Conservation (phyloP, 805 yeast species). For the Metschnikowia arizonensis region DNA sequence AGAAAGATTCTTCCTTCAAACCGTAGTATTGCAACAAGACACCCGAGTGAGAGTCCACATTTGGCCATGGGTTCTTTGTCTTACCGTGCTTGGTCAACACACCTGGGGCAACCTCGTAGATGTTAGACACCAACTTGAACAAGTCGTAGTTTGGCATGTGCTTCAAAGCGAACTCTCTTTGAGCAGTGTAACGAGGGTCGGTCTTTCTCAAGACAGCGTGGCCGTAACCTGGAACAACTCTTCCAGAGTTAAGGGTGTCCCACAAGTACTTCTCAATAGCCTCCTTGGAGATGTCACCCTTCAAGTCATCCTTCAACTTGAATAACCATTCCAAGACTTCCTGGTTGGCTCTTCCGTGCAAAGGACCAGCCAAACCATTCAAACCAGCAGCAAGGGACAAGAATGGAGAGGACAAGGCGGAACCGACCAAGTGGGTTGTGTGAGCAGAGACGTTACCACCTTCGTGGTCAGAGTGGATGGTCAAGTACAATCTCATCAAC, state of each 20-base stretch:
- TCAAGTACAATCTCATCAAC: slow-evolving; percentile 66
- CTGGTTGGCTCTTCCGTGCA: slow-evolving; percentile 83
- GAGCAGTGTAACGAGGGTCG: slow-evolving; percentile 77
- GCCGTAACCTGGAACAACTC: slow-evolving; percentile 86
- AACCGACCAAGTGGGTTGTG: slow-evolving; percentile 77
- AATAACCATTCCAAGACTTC: slow-evolving; percentile 75
- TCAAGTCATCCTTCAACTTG: slow-evolving; percentile 58
- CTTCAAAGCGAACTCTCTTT: slow-evolving; percentile 62
- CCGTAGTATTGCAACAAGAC: slow-evolving; percentile 79
- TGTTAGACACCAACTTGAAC: slow-evolving; percentile 61
- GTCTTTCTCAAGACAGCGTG: slow-evolving; percentile 83
- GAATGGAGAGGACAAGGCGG: slow-evolving; percentile 74
- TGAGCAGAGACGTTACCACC: slow-evolving; percentile 85
- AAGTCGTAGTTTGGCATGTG: slow-evolving; percentile 59
- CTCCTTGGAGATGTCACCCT: slow-evolving; percentile 52
- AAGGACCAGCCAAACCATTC: slow-evolving; percentile 81
- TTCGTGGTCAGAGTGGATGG: slow-evolving; percentile 77
- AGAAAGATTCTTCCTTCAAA: slow-evolving; percentile 64
- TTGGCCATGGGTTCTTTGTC: slow-evolving; percentile 83
- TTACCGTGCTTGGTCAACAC: slow-evolving; percentile 76
- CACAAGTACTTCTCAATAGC: slow-evolving; percentile 66
- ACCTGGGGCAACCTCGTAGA: slow-evolving; percentile 68
- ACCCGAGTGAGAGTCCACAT: slow-evolving; percentile 78
- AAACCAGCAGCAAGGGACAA: slow-evolving; percentile 74
- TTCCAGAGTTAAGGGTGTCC: slow-evolving; percentile 64